Base-by-base conservation (phyloP, 306 rosid genomes). In the Acacia acuminata region DNA sequence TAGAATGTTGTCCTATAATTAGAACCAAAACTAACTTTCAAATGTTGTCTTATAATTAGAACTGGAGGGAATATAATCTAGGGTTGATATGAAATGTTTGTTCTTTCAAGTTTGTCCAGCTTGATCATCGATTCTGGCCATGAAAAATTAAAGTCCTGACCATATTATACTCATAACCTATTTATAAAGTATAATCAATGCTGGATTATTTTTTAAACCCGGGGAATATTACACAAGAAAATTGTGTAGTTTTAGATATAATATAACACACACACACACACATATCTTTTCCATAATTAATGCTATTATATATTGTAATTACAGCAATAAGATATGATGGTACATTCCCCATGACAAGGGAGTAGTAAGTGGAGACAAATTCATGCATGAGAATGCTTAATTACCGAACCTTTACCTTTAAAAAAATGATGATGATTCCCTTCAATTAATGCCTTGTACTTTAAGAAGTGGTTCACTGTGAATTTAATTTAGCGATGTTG, bases 341-440 rank as follows among this genome's bases (percentile, higher is more conserved):
- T 90, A 71, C 93, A 91, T 87, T 82, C 86, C 92, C 90, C 86
- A 53, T 19, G 88, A 85, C 78, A 76, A 69, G 64, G 77, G 86
- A 70, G 51, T 43, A 84, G 73, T 38, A 60, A 66, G 72, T 74
- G 66, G 80, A 53, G 85, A 44, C 82, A 82, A 51, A 63, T 85
- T 79, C 82, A 85, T 85, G 86, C 84, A 85, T 76, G 48, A 40
- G 60, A 34, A 69, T 7, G 22, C 71, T 65, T 51, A 51, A 17
- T 51, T 15, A 32, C 10, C 7, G 43, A 30, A 65, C 11, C 17
- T 27, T 69, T 69, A 0, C 51, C 8, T 69, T 40, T 7, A 27
- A 17, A 43, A 4, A 24, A 51, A 25, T 71, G 12, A n/a, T n/a
- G 63, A 56, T 61, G 85, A 81, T 87, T 75, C 82, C 82, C 86